Percentiles rank a stretch among this genome's conserved stretches.
Evolutionary conservation across 306 rosid species (phyloP).

Genomic region (Prunus armeniaca): DNA sequence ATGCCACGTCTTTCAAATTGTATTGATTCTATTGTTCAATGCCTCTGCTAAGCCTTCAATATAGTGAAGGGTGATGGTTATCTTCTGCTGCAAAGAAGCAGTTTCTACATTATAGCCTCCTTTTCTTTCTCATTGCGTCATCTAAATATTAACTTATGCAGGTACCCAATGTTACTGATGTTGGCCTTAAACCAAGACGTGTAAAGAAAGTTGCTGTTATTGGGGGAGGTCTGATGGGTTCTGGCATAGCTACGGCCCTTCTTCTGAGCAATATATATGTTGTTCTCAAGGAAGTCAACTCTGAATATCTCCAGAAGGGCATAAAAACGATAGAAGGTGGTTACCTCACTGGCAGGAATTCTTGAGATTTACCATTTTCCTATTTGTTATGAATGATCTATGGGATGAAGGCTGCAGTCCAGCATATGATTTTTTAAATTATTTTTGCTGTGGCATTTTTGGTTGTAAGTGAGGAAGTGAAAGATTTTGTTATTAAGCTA

Average conservation of each 20-base stretch:
- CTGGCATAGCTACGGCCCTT: constrained; percentile 94
- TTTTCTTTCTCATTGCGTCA: constrained; percentile 16
- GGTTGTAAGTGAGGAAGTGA: not conserved
- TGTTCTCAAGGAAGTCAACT: constrained; percentile 82
- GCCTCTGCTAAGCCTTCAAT: not conserved
- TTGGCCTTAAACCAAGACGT: constrained; percentile 86
- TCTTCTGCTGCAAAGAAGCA: not conserved
- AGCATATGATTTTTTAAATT: not conserved
- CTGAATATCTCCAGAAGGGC: constrained; percentile 78
- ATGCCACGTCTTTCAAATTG: not conserved
- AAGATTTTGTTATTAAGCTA: not conserved
- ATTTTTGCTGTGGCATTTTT: not conserved
- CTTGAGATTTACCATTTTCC: not conserved
- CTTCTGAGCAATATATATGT: constrained; percentile 66
- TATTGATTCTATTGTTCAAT: not conserved
- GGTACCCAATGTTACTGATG: constrained; percentile 87
- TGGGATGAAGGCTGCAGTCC: not conserved
- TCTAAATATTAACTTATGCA: constrained; percentile 30
- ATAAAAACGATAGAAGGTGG: constrained; percentile 71
- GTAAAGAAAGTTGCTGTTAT: constrained; percentile 84
- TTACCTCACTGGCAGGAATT: constrained; percentile 13
- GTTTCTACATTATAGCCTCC: not conserved
- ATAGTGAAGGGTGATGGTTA: not conserved
- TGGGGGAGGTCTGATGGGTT: constrained; percentile 99
- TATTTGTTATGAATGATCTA: not conserved